Conservation (phyloP, 148 eudicot species). For the Vaccinium macrocarpon region DNA sequence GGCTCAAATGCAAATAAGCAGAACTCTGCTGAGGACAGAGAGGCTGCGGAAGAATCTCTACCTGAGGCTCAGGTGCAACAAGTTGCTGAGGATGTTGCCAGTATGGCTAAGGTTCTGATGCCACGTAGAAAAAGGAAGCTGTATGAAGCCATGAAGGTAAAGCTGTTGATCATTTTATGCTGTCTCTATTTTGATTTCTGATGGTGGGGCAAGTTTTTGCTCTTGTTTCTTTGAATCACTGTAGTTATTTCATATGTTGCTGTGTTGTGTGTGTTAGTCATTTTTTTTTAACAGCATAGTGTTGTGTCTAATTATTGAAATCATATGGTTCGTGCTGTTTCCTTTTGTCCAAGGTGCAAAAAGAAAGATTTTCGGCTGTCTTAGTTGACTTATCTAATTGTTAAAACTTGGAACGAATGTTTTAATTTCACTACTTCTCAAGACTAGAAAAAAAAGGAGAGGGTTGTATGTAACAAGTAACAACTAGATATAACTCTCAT, state of each 20-base stretch:
- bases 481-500: too few species aligned
- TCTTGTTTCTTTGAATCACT: background rate
- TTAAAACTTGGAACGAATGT: background rate
- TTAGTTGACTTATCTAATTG: background rate
- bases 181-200: background rate
- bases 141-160: slow-evolving; percentile 52
- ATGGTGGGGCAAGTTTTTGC: background rate
- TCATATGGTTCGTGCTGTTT: background rate
- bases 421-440: background rate
- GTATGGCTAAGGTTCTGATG: slow-evolving; percentile 47
- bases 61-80: slow-evolving; percentile 26
- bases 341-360: background rate
- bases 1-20: slow-evolving; percentile 12
- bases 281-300: too few species aligned
- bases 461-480: background rate
- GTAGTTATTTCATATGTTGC: background rate
- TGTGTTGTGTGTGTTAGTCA: background rate
- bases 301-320: too few species aligned
- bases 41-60: slow-evolving; percentile 27
- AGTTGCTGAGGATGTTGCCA: slow-evolving; percentile 40
- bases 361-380: background rate
- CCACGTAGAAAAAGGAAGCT: slow-evolving; percentile 54
- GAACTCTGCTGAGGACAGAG: slow-evolving; percentile 21
- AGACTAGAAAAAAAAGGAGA: background rate
- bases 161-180: background rate